Conservation (phyloP, 2,329 filamentous ascomycete species). For the Lecanoromycetidae sp. region DNA sequence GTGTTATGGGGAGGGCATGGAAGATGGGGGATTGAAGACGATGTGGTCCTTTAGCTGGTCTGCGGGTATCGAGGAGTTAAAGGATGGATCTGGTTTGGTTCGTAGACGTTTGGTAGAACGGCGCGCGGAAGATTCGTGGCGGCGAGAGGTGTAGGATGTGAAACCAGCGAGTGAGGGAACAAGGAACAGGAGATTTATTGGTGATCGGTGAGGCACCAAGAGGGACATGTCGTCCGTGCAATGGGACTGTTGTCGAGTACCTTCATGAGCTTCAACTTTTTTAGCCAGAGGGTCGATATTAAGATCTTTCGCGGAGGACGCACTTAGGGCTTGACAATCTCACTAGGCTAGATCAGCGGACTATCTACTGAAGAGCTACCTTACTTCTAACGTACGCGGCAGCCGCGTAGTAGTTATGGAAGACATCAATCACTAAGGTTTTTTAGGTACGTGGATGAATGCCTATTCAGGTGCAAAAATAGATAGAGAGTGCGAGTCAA, state of each 20-base stretch:
- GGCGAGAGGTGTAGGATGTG: conserved; percentile 19
- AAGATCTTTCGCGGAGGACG: not conserved
- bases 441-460: no score
- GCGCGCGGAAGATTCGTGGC: conserved; percentile 39
- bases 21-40: conserved; percentile 55
- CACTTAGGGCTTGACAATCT: not conserved
- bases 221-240: conserved; percentile 24
- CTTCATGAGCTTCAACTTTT: not conserved
- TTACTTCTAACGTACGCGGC: no score
- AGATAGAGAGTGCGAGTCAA: no score
- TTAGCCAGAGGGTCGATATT: not conserved
- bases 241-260: not conserved
- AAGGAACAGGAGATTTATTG: conserved; percentile 29
- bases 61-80: conserved; percentile 27
- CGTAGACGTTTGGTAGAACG: conserved; percentile 40
- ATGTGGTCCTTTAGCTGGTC: conserved; percentile 39
- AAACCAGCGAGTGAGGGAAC: conserved; percentile 24
- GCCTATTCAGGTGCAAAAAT: no score
- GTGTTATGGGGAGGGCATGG: conserved; percentile 50
- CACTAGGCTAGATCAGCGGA: no score
- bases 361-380: no score
- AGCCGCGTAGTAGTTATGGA: no score
- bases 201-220: conserved; percentile 25
- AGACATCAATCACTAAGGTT: no score
- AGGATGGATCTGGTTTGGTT: conserved; percentile 41